These are phyloP conservation scores for Epichloe uncinata DNA, from an alignment of 2,329 filamentous ascomycete species.

Conservation along the genomic window DNA sequence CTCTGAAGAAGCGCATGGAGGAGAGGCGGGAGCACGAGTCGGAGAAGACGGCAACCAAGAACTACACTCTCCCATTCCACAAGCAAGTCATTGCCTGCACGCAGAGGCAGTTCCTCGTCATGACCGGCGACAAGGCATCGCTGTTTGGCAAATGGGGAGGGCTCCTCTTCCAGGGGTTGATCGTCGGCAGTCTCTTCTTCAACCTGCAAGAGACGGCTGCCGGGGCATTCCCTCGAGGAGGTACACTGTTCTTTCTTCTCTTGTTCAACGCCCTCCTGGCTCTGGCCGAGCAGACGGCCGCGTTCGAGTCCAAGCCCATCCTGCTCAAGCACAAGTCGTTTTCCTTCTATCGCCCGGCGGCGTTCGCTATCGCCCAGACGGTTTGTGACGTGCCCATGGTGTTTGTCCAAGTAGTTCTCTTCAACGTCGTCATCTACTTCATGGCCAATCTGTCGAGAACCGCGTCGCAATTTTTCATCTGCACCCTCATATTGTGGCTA, in stretches of 20 bases:
- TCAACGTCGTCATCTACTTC: slow-evolving; percentile 65
- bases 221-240: slow-evolving; percentile 47
- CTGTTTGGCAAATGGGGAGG: slow-evolving; percentile 72
- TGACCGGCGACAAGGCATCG: slow-evolving; percentile 61
- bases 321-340: slow-evolving; percentile 59
- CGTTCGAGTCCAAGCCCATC: slow-evolving; percentile 50
- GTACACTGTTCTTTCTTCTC: slow-evolving; percentile 36
- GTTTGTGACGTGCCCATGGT: slow-evolving; percentile 48
- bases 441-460: slow-evolving; percentile 57
- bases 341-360: slow-evolving; percentile 49
- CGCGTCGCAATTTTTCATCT: slow-evolving; percentile 54
- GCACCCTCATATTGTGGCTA: slow-evolving; percentile 46
- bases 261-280: slow-evolving; percentile 53
- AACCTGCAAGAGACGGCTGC: slow-evolving; percentile 44
- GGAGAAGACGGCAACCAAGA: slow-evolving; percentile 51
- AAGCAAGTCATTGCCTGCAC: slow-evolving; percentile 60
- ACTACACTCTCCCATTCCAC: slow-evolving; percentile 64
- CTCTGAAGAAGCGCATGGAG: slow-evolving; percentile 35
- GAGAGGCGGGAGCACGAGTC: slow-evolving; percentile 46
- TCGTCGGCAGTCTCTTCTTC: slow-evolving; percentile 71
- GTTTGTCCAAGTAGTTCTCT: slow-evolving; percentile 49
- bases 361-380: slow-evolving; percentile 43
- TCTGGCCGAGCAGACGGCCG: slow-evolving; percentile 56
- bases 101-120: slow-evolving; percentile 65
- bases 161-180: slow-evolving; percentile 58